Percentiles rank a stretch among this genome's conserved stretches.
Evolutionary conservation across 2,329 filamentous ascomycete genomes (phyloP).

Genomic region (Alternaria longipes): DNA sequence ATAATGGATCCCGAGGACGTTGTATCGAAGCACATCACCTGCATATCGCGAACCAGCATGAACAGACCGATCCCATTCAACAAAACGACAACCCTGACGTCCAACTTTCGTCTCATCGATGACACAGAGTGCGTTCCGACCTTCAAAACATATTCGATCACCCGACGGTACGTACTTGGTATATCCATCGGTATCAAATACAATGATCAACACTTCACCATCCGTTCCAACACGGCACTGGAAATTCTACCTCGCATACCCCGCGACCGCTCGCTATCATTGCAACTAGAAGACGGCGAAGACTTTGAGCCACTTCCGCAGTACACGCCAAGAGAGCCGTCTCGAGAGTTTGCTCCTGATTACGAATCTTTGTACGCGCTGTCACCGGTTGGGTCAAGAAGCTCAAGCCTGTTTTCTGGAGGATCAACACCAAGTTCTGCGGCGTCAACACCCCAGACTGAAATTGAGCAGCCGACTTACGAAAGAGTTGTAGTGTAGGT

Average conservation of each 20-base stretch:
- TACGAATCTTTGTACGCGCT: slow-evolving; percentile 42
- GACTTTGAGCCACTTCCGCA: slow-evolving; percentile 43
- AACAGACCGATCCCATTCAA: slow-evolving; percentile 34
- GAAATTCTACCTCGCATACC: slow-evolving; percentile 44
- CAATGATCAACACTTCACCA: slow-evolving; percentile 35
- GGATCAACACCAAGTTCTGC: slow-evolving; percentile 16
- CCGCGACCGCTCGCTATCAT: slow-evolving; percentile 13
- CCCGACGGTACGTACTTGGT: slow-evolving; percentile 40
- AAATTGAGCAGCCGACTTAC: slow-evolving; percentile 22
- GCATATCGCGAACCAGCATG: slow-evolving; percentile 40
- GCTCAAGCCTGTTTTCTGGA: slow-evolving; percentile 25
- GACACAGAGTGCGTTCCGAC: slow-evolving; percentile 46
- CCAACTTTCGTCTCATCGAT: slow-evolving; percentile 46
- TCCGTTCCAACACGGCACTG: slow-evolving; percentile 38
- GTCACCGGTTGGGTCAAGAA: slow-evolving; percentile 26
- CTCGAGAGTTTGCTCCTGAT: slow-evolving; percentile 42
- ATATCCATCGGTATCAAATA: slow-evolving; percentile 41
- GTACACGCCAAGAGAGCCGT: slow-evolving; percentile 40
- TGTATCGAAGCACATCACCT: slow-evolving; percentile 42
- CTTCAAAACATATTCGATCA: slow-evolving; percentile 49
- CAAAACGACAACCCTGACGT: slow-evolving; percentile 30
- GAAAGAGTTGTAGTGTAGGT: background rate
- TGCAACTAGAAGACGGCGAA: slow-evolving; percentile 31
- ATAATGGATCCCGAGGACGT: slow-evolving; percentile 40
- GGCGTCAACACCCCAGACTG: slow-evolving; percentile 19